Base-by-base conservation (phyloP, 495 filamentous ascomycete species). In the Saxophila tyrrhenica region DNA sequence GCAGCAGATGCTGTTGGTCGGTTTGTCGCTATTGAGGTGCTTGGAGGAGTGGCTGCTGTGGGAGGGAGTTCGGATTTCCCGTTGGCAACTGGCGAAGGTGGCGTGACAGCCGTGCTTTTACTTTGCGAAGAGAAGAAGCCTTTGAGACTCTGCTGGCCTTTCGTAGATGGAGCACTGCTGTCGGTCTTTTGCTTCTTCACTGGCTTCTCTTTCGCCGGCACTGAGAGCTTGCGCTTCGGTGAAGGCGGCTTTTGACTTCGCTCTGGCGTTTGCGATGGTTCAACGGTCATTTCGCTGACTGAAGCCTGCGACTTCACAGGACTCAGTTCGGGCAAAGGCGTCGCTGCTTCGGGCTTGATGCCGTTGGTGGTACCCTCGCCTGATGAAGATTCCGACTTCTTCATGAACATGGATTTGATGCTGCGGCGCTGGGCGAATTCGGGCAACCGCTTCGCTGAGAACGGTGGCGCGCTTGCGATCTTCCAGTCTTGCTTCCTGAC, bases 401-500 rank as follows among this genome's bases (percentile, higher is more conserved):
- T 54, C 16, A 44, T 17, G 59, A 97, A 95, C 90, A 97, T 95
- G 57, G 95, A 89, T 54, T 85, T 89, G 62, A 97, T 95, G 62
- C 72, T 95, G 56, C 80, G 77, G 2, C 90, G 81, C 45, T 80
- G 82, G 56, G 88, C 79, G 57, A 95, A 97, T 63, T 97, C 90
- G 0, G 89, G 85, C 41, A 95, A 83, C 16, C 91, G 74, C 59
- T 81, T 89, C 0, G 83, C 89, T 8, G 89, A 95, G 0, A 79
- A 69, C n/a, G 87, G 80, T 11, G 89, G 72, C 1, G 83, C 65
- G 59, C 85, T 78, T 59, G 80, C 84, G 1, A 71, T 61, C 11
- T 78, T 75, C 71, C 83, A 89, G 32, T 86, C 81, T 50, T 77
- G 75, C 53, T 79, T 74, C 10, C 85, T 77, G 56, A 79, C 62